phyloP scores from a whole-genome alignment of 495 filamentous ascomycete genomes.

The Lasiosphaeria miniovina region DNA sequence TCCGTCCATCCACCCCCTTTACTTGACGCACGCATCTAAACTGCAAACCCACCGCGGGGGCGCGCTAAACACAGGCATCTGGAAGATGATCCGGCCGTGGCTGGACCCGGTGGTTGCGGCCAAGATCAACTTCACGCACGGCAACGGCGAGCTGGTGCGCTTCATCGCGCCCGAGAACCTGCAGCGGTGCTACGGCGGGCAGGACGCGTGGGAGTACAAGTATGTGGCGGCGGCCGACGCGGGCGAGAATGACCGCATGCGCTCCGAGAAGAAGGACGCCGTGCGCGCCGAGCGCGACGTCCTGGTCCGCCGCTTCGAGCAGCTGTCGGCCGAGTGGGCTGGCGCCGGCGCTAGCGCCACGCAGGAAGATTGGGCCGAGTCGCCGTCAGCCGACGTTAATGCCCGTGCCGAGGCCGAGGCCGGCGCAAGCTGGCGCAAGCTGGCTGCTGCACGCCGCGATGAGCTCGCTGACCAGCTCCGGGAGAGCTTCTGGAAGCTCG shows the following conservation, averaged over 20 bases:
- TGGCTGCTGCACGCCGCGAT: no score
- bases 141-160: conserved; percentile 2
- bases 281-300: neutral
- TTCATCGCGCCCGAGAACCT: conserved; percentile 12
- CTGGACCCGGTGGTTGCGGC: conserved; percentile 15
- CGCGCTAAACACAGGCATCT: conserved; percentile 5
- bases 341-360: neutral
- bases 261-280: conserved; percentile 10
- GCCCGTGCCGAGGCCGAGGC: no score
- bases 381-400: no score
- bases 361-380: neutral
- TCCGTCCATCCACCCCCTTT: no score
- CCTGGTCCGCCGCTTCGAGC: conserved; percentile 14
- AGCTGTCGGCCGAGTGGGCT: conserved; percentile 11
- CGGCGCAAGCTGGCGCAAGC: no score
- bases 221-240: conserved; percentile 7
- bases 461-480: conserved; percentile 1
- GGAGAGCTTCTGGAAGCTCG: conserved; percentile 12
- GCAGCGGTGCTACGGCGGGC: conserved; percentile 11
- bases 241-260: conserved; percentile 6
- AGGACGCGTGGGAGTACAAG: conserved; percentile 12
- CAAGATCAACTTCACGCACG: conserved; percentile 16
- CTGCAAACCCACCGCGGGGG: no score
- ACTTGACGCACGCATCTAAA: no score
- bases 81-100: conserved; percentile 15